Conservation (phyloP, 2,329 filamentous ascomycete species). For the Diplodia sapinea region DNA sequence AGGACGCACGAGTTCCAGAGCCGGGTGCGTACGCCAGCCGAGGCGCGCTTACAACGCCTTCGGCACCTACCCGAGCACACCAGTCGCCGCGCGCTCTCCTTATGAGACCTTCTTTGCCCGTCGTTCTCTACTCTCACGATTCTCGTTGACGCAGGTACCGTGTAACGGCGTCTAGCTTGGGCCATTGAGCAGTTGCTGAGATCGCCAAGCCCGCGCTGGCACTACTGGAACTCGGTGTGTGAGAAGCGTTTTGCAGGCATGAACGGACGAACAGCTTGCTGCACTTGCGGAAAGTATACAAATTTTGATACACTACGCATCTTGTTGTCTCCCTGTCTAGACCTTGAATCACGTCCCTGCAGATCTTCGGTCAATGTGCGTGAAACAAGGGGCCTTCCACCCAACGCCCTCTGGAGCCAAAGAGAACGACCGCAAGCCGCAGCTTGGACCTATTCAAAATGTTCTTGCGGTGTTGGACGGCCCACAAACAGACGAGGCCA, state of each 20-base stretch:
- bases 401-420: neutral
- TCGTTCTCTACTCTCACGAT: neutral
- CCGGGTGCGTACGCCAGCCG: constrained; percentile 2
- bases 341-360: neutral
- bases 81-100: neutral
- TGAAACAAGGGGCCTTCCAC: neutral
- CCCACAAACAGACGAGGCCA: neutral
- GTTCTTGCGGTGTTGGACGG: neutral
- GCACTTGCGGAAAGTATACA: neutral
- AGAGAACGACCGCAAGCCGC: neutral
- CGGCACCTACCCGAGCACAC: constrained; percentile 6
- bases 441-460: neutral
- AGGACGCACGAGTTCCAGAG: constrained; percentile 13
- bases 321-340: neutral
- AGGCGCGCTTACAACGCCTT: constrained; percentile 24
- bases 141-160: constrained; percentile 10
- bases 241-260: neutral
- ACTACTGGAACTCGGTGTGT: neutral
- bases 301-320: neutral
- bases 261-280: neutral
- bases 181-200: neutral
- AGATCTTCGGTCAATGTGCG: neutral
- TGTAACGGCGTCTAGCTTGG: constrained; percentile 4
- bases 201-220: neutral
- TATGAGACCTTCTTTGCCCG: neutral